Base-by-base conservation (phyloP, 1,284 basidiomycete genomes). In the Melampsora americana region DNA sequence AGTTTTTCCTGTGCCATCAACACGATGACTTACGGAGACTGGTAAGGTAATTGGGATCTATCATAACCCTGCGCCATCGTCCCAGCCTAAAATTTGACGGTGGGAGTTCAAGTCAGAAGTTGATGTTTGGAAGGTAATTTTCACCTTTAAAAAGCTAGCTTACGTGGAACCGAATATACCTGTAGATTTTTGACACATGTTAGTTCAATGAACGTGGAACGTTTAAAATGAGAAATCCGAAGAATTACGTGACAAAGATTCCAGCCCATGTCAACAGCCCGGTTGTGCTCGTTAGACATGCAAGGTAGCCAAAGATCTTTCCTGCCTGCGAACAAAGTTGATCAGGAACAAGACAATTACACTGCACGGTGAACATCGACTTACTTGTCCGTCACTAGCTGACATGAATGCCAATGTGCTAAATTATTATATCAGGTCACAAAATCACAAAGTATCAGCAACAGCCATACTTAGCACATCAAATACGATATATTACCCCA, bases 211-310 rank as follows among this genome's bases (percentile, higher is more conserved):
- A 56, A 28, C 12, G 39, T 44, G 12, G 39, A 11, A 7, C 30
- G 2, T 23, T 1, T 56, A 7, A n/a, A 6, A 28, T 23, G 12
- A 56, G 28, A 56, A 18, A 56, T 56, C n/a, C 18, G 94, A 94
- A 56, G 90, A 88, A 83, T 83, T 93, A 93, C 7, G 90, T 91
- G 69, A 92, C 79, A 61, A 85, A 86, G 80, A 95, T 95, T 78
- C 89, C 90, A 80, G 90, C 89, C 93, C 93, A 95, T 16, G 90
- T 90, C 84, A 92, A 86, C 76, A 90, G 83, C 53, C 89, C 90
- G 9, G 81, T 83, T 53, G 85, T 86, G 30, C 74, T 76, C 9
- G 74, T 69, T 60, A 76, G 44, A 50, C 64, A 69, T 42, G 74
- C 28, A 26, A 76, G 44, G 48, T 69, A 76, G 42, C 60, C 66